Conservation (phyloP, 192 early-diverging fungal genomes). For the Coemansia interrupta region DNA sequence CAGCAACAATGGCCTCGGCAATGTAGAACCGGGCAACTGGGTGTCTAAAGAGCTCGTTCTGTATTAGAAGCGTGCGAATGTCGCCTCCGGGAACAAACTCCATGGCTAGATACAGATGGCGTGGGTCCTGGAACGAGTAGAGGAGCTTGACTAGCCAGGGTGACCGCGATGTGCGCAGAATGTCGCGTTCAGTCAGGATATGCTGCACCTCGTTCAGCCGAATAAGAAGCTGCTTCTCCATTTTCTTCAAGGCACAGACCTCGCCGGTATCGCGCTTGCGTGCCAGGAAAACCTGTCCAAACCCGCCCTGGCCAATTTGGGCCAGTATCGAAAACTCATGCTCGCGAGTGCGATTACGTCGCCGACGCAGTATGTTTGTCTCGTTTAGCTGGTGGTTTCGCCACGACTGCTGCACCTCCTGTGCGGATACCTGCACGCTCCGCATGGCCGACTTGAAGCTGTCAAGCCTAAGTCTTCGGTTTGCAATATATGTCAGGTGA, state of each 20-base stretch:
- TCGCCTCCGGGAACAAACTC: conserved; percentile 69
- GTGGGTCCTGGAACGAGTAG: conserved; percentile 82
- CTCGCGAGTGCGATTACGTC: conserved; percentile 65
- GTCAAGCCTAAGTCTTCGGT: conserved; percentile 57
- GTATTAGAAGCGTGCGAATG: conserved; percentile 72
- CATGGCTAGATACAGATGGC: conserved; percentile 73
- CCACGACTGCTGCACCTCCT: conserved; percentile 46
- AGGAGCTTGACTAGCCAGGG: conserved; percentile 87
- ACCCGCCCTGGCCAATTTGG: conserved; percentile 78
- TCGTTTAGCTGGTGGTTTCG: conserved; percentile 53
- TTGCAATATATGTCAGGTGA: conserved; percentile 72
- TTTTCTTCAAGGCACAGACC: conserved; percentile 72
- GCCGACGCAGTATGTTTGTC: conserved; percentile 58
- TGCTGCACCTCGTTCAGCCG: conserved; percentile 69
- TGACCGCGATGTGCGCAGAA: conserved; percentile 63
- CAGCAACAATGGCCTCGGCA: conserved; percentile 80
- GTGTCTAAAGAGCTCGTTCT: conserved; percentile 69
- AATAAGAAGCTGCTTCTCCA: conserved; percentile 66
- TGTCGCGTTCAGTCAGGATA: conserved; percentile 72
- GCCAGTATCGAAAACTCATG: conserved; percentile 65
- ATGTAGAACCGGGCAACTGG: conserved; percentile 81
- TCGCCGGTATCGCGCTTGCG: conserved; percentile 68
- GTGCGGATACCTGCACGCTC: conserved; percentile 35
- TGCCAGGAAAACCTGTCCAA: conserved; percentile 74
- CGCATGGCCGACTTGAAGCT: conserved; percentile 55